phyloP scores from a whole-genome alignment of 495 filamentous ascomycete genomes.

The Cercophora samala region DNA sequence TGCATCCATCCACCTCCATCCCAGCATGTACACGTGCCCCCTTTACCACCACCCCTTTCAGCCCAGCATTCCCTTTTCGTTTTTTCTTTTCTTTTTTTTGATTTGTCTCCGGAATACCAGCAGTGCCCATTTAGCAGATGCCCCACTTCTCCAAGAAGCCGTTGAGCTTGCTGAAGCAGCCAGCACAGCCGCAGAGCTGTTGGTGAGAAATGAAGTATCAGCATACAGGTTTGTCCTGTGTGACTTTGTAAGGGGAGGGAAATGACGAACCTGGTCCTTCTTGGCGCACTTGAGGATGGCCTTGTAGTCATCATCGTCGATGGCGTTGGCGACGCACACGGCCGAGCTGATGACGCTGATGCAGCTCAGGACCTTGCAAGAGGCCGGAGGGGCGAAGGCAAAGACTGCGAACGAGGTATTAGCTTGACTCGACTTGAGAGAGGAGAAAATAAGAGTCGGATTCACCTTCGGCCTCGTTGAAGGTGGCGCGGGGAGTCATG shows the following conservation, averaged over 20 bases:
- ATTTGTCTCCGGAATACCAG: background rate
- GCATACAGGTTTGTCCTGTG: too few relatives aligned
- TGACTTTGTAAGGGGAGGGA: background rate
- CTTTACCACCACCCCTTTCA: background rate
- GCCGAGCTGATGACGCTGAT: slow-evolving; percentile 22
- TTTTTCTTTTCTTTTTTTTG: background rate
- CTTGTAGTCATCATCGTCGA: slow-evolving; percentile 19
- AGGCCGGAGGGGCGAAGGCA: slow-evolving; percentile 15
- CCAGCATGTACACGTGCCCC: background rate
- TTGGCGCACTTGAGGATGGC: slow-evolving; percentile 23
- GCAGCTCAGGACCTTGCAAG: slow-evolving; percentile 23
- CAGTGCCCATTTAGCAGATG: slow-evolving; percentile 15
- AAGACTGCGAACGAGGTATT: slow-evolving; percentile 16
- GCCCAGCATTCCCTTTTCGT: background rate
- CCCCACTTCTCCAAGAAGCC: slow-evolving; percentile 23
- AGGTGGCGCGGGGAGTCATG: slow-evolving; percentile 16
- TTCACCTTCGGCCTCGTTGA: slow-evolving; percentile 24
- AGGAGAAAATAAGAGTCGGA: background rate
- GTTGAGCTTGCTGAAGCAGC: slow-evolving; percentile 21
- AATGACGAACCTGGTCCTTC: slow-evolving; percentile 19
- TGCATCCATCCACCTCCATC: slow-evolving; percentile 1
- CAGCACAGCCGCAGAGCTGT: slow-evolving; percentile 24
- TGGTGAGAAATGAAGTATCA: background rate
- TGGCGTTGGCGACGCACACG: slow-evolving; percentile 21
- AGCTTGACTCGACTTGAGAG: background rate